phyloP scores from a whole-genome alignment of 352 stramenopile species.

The Saprolegnia parasitica region DNA sequence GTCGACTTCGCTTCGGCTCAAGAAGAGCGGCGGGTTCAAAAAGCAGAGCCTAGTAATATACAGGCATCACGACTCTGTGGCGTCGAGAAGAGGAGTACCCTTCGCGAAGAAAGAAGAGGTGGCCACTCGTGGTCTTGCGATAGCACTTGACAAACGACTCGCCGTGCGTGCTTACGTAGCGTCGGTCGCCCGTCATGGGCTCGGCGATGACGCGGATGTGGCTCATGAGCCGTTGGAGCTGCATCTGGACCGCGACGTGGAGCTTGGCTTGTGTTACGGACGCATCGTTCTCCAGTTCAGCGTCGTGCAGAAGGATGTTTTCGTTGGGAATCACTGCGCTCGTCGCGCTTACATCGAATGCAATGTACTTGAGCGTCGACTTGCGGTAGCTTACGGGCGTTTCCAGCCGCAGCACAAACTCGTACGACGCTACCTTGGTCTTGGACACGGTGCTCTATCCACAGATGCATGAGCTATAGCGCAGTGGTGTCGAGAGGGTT shows the following conservation, averaged over 20 bases:
- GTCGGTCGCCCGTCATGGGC: not conserved
- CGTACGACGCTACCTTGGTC: slow-evolving; percentile 9
- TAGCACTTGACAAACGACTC: slow-evolving; percentile 28
- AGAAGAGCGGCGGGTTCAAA: slow-evolving; percentile 24
- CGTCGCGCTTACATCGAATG: slow-evolving; percentile 13
- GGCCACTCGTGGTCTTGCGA: slow-evolving; percentile 13
- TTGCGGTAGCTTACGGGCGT: slow-evolving; percentile 13
- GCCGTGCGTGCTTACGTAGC: slow-evolving; percentile 27
- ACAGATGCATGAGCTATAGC: not conserved
- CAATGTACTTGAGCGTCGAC: slow-evolving; percentile 10
- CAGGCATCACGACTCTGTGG: not conserved
- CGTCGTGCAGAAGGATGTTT: slow-evolving; percentile 19
- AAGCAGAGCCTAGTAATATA: slow-evolving; percentile 27
- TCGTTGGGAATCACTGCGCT: slow-evolving; percentile 2
- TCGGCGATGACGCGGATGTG: slow-evolving; percentile 5
- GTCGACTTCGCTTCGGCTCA: slow-evolving; percentile 24
- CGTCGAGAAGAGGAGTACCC: not conserved
- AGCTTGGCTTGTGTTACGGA: slow-evolving; percentile 15
- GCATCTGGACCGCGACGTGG: slow-evolving; percentile 7
- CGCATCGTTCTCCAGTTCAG: not conserved
- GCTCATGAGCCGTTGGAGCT: slow-evolving; percentile 7
- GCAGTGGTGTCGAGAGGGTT: not conserved
- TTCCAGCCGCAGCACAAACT: slow-evolving; percentile 25
- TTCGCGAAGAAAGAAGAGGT: slow-evolving; percentile 25
- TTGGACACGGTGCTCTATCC: slow-evolving; percentile 15